Base-by-base conservation (phyloP, 2,329 filamentous ascomycete genomes). In the Lanzia echinophila region DNA sequence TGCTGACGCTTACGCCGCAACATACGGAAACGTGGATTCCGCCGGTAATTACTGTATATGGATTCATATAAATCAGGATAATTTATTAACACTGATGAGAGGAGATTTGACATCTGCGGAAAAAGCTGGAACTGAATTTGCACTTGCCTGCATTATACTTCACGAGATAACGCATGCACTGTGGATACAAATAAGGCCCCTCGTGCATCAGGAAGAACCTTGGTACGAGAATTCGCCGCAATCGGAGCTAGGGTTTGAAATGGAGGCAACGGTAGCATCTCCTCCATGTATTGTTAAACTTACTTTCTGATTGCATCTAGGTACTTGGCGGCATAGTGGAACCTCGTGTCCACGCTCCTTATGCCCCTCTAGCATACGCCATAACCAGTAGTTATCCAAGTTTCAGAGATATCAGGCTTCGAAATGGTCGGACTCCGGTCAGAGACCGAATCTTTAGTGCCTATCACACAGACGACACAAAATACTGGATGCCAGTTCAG, bases 251-350 rank as follows among this genome's bases (percentile, higher is more conserved):
- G 50, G 50, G 12, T 53, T 4, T 47, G 42, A 46, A 39, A 39
- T 53, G 43, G 50, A 53, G 13, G 34, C 33, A 10, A 45, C 19
- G 17, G 49, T 51, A n/a, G 15, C 4, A 12, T 36, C 4, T 13
- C 12, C 4, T 13, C 12, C 34, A 45, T 45, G 19, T 45, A 45
- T 28, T 6, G 19, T 3, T 8, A 1, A 10, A 19, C 19, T 19
- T 28, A 15, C 11, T 15, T 10, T 39, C 49, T 51, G 8, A 51
- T 12, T 15, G 34, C 15, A 8, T 17, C 34, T 36, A 51, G 49
- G 39, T 36, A 5, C 45, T 51, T 28, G 49, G 49, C 28, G 49
- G 49, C 24, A n/a, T 51, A 15, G 17, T 51, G n/a, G 49, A 45
- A n/a, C 20, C 49, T 19, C 2, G 24, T 6, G 24, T 51, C 15